Evolutionary conservation across 169 alveolate species (phyloP), one percentile per base, ranked within the genome.

Genomic region (Plasmodium malariae): DNA sequence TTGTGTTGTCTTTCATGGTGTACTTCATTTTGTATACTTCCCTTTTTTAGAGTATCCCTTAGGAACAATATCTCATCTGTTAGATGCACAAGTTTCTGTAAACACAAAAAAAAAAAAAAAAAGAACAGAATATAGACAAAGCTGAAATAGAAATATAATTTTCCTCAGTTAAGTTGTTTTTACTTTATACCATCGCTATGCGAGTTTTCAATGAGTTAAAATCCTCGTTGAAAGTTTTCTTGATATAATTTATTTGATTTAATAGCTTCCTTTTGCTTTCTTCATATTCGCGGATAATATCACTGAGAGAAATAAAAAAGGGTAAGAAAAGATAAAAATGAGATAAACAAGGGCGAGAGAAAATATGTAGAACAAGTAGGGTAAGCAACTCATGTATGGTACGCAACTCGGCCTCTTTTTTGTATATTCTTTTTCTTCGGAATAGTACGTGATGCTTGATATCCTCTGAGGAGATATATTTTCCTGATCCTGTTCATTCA

Each of bases 201-300:
- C 59, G 45, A 9, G 59, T 43, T 68, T 12, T 51, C 32, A 62
- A 3, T n/a, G 54, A 48, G 21, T 37, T 67, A 21, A 62, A 78
- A 37, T 78, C 74, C 54, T 78, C 69, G 48, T 78, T 78, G 69
- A 78, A 78, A 37, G 63, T 63, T 26, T 78, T 70, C 37, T 78
- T 78, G 28, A 78, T 63, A 57, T 43, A 62, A 32, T 78, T 78
- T 45, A 78, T 78, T 54, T 78, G 89, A 37, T 45, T 55, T 21
- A 78, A 17, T 24, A 78, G 19, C 37, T 78, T 65, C 51, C 26
- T 78, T 49, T 78, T 78, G 72, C 63, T 55, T 21, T 78, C 89
- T 63, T 78, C 89, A 36, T 63, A 78, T 1, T 12, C 17, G 60
- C 62, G 30, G 48, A 78, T 78, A 2, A 78, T 78, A 54, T 78